phyloP scores from a whole-genome alignment of 192 early-diverging fungal species.

The Coemansia sp. region DNA sequence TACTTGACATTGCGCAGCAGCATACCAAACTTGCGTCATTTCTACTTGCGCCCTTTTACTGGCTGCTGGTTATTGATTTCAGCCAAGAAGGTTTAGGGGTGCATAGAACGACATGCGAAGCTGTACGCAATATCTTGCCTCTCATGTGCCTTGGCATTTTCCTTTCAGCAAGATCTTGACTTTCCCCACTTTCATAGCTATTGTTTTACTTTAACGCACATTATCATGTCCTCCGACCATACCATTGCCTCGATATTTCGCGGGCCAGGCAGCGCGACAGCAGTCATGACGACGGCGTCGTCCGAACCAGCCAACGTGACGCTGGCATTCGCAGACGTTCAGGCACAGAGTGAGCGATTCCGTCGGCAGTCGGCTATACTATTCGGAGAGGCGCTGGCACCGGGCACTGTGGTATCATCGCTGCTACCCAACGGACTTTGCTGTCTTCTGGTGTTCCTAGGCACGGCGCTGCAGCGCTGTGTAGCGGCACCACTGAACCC shows the following conservation, averaged over 20 bases:
- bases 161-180: not conserved
- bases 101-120: too few species aligned
- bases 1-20: too few species aligned
- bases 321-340: constrained; percentile 45
- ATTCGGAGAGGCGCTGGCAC: constrained; percentile 26
- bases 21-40: too few species aligned
- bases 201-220: not conserved
- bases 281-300: constrained; percentile 47
- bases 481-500: constrained; percentile 74
- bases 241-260: constrained; percentile 49
- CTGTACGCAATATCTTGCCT: too few species aligned
- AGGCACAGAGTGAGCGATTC: constrained; percentile 46
- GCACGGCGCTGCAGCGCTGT: constrained; percentile 59
- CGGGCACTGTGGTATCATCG: constrained; percentile 56
- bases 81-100: too few species aligned
- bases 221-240: not conserved
- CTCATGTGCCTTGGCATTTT: not conserved
- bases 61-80: too few species aligned
- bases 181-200: not conserved
- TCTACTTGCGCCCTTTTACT: too few species aligned
- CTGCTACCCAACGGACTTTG: constrained; percentile 68
- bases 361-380: constrained; percentile 26
- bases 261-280: constrained; percentile 20
- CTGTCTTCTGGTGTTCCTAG: constrained; percentile 68
- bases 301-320: constrained; percentile 31